Conservation (phyloP, 129 eudicot genomes). For the Centaurea solstitialis region DNA sequence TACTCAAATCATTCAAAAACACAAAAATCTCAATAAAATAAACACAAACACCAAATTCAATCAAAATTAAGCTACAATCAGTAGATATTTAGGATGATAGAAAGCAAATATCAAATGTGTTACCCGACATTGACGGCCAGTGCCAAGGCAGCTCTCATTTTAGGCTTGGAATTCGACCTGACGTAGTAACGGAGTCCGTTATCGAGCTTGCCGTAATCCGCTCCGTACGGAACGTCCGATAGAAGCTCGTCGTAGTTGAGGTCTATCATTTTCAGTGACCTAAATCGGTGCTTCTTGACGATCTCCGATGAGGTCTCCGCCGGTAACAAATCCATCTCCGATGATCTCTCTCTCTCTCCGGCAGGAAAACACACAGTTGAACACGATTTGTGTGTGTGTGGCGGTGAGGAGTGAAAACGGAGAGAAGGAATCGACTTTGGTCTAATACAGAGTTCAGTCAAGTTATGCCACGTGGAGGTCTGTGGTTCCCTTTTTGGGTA, state of each 20-base stretch:
- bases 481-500: slow-evolving; percentile 6
- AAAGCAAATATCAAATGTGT: neutral
- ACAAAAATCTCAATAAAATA: neutral
- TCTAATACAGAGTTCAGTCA: slow-evolving; percentile 9
- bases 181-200: slow-evolving; percentile 84
- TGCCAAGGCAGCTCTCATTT: slow-evolving; percentile 92
- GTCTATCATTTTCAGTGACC: slow-evolving; percentile 76
- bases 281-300: slow-evolving; percentile 60
- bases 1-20: neutral
- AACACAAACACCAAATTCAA: slow-evolving; percentile 11
- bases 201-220: slow-evolving; percentile 66
- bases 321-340: slow-evolving; percentile 75
- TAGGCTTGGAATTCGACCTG: slow-evolving; percentile 82
- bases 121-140: slow-evolving; percentile 90
- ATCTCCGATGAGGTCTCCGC: slow-evolving; percentile 53
- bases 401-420: slow-evolving; percentile 9
- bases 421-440: slow-evolving; percentile 5
- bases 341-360: neutral
- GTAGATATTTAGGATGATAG: neutral
- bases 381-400: neutral
- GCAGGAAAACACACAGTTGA: neutral
- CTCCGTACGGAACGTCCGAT: slow-evolving; percentile 64
- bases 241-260: slow-evolving; percentile 55
- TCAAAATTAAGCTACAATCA: neutral
- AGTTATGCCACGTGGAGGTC: slow-evolving; percentile 6